Evolutionary conservation across 257 asterid species (phyloP), one percentile per base, ranked within the genome.

Genomic region (Anisodus acutangulus): DNA sequence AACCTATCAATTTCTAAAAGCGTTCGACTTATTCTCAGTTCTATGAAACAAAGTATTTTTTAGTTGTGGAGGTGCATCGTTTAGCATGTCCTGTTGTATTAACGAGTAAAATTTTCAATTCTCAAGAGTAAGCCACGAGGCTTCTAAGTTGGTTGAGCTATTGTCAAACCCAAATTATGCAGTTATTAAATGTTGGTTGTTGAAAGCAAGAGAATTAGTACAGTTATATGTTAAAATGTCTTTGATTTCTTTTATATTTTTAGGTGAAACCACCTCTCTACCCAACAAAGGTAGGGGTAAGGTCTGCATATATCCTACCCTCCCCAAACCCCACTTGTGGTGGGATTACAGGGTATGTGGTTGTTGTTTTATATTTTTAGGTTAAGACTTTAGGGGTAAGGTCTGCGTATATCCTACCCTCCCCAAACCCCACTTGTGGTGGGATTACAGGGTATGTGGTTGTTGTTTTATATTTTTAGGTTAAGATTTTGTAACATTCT

Each of bases 121-220:
- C n/a, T 55, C n/a, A 4, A 60, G 67, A 60, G 67, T 60, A 60
- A n/a, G 13, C 67, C n/a, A 60, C 35, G 12, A 60, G 67, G 67
- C 67, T 60, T 60, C 67, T 60, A 60, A n/a, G 67, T 60, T 60
- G 59, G 67, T 19, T 60, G 67, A 60, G 31, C 67, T n/a, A 13
- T 53, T 53, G 67, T 60, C 35, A 8, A 60, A n/a, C 35, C 35
- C 35, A 60, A 60, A 60, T 19, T 60, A 55, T 55, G 35, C 31
- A 60, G 2, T 19, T 19, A 60, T 60, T 60, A 60, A 60, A 60
- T 60, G 35, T 35, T 60, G 67, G 35, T 60, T 60, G 35, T 8
- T 60, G 35, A 60, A 59, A 60, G 11, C 67, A 60, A 8, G 67
- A 60, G 12, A 60, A 55, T 15, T 55, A n/a, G 67, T 60, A 35